phyloP scores from a whole-genome alignment of 2,329 filamentous ascomycete genomes.

The Alternaria atra region DNA sequence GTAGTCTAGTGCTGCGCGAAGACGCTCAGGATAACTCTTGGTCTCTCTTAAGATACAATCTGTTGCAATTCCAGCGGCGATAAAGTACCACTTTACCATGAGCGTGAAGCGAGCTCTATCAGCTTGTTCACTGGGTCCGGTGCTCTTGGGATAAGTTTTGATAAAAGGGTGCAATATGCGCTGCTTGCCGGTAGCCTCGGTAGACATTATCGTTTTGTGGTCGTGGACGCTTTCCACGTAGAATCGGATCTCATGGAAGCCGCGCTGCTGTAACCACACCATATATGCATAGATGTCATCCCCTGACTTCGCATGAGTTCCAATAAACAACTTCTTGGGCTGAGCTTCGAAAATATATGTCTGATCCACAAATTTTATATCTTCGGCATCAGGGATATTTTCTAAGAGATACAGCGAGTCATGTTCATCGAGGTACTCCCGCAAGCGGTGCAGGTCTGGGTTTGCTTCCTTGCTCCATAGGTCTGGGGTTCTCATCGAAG shows the following conservation, averaged over 20 bases:
- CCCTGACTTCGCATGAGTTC: conserved; percentile 6
- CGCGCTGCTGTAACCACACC: neutral
- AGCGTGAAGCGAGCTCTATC: conserved; percentile 13
- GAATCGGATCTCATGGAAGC: conserved; percentile 16
- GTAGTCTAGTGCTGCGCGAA: conserved; percentile 12
- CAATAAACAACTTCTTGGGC: conserved; percentile 22
- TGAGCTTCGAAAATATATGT: conserved; percentile 9
- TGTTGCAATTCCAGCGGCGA: conserved; percentile 22
- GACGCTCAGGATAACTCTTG: conserved; percentile 17
- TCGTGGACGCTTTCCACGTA: conserved; percentile 5
- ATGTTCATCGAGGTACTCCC: conserved; percentile 9
- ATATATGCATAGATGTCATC: conserved; percentile 24
- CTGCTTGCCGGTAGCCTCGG: conserved; percentile 10
- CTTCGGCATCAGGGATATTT: conserved; percentile 16
- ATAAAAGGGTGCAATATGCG: conserved; percentile 24
- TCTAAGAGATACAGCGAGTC: conserved; percentile 15
- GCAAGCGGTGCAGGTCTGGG: conserved; percentile 9
- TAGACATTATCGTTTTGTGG: neutral
- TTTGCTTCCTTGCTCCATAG: conserved; percentile 2
- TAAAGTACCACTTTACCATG: conserved; percentile 22
- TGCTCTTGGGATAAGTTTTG: conserved; percentile 16
- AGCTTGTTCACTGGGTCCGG: neutral
- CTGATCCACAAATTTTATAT: conserved; percentile 18
- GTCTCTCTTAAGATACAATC: conserved; percentile 19
- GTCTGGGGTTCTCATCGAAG: neutral